Conservation (phyloP, 2,329 filamentous ascomycete genomes). For the Colletotrichum spaethianum region DNA sequence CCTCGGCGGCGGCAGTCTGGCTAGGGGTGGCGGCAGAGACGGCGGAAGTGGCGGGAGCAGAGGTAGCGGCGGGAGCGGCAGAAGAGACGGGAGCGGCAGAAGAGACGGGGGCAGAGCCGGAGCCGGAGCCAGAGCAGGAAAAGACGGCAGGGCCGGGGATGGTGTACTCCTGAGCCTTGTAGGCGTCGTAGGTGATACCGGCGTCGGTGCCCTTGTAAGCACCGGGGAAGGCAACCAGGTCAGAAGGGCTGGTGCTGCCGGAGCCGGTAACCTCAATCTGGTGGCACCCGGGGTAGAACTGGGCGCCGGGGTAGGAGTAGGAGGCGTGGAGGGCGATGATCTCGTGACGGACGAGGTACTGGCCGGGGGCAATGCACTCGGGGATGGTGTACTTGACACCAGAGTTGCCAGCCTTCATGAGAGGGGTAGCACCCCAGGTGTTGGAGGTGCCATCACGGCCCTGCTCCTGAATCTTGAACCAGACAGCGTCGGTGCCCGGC, state of each 20-base stretch:
- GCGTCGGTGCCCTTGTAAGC: conserved; percentile 62
- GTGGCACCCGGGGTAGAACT: conserved; percentile 69
- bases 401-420: conserved; percentile 60
- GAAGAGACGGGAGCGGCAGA: conserved; percentile 8
- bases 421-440: conserved; percentile 61
- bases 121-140: conserved; percentile 51
- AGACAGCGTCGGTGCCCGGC: conserved; percentile 62
- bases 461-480: conserved; percentile 69
- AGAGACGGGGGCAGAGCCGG: conserved; percentile 16
- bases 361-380: conserved; percentile 61
- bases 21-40: conserved; percentile 15
- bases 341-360: conserved; percentile 68
- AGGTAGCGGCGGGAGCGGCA: conserved; percentile 15
- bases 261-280: conserved; percentile 64
- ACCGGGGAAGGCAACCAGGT: conserved; percentile 63
- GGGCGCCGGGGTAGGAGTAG: conserved; percentile 62
- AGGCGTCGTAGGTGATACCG: conserved; percentile 64
- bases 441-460: conserved; percentile 64
- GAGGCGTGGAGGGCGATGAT: conserved; percentile 64
- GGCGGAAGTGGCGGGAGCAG: conserved; percentile 13
- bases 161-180: conserved; percentile 60
- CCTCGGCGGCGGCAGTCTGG: conserved; percentile 3
- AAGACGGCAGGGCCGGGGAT: conserved; percentile 65
- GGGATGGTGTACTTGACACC: conserved; percentile 64
- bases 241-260: conserved; percentile 55